These are phyloP conservation scores for Hanseniaspora taiwanica DNA, from an alignment of 805 yeast species.

Conservation along the genomic window DNA sequence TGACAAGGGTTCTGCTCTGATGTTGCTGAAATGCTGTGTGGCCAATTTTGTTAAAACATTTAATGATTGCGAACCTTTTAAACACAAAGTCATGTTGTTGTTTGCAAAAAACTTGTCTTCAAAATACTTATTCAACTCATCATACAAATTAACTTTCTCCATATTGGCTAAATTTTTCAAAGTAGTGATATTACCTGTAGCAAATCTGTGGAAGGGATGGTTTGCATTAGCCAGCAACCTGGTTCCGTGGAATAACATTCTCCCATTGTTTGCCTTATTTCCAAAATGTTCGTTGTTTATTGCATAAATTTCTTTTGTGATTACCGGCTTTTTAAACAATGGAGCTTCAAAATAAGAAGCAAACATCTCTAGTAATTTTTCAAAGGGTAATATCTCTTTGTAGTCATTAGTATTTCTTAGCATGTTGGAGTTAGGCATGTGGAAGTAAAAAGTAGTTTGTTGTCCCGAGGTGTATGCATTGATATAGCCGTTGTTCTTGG, in stretches of 20 bases:
- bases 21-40: slow-evolving; percentile 27
- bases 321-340: slow-evolving; percentile 28
- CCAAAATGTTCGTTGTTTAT: slow-evolving; percentile 53
- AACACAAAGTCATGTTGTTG: slow-evolving; percentile 40
- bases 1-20: slow-evolving; percentile 11
- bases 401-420: slow-evolving; percentile 2
- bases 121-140: slow-evolving; percentile 28
- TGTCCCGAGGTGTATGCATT: slow-evolving; percentile 65
- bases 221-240: slow-evolving; percentile 32
- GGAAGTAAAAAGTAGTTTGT: slow-evolving; percentile 50
- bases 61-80: slow-evolving; percentile 55
- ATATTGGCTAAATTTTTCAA: slow-evolving; percentile 25
- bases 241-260: slow-evolving; percentile 45
- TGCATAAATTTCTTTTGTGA: slow-evolving; percentile 42
- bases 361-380: slow-evolving; percentile 34
- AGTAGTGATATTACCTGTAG: slow-evolving; percentile 51
- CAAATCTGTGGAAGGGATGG: slow-evolving; percentile 48
- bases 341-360: slow-evolving; percentile 41
- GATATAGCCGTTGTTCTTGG: slow-evolving; percentile 38
- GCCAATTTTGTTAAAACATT: slow-evolving; percentile 43
- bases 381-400: slow-evolving; percentile 23
- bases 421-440: slow-evolving; percentile 34
- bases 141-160: slow-evolving; percentile 25
- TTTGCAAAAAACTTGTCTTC: slow-evolving; percentile 27
- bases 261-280: slow-evolving; percentile 32